A percentile compares a stretch with the other conserved stretches of the same genome.
Conservation (phyloP, 2,329 filamentous ascomycete species). For the Penicillium sp. region DNA sequence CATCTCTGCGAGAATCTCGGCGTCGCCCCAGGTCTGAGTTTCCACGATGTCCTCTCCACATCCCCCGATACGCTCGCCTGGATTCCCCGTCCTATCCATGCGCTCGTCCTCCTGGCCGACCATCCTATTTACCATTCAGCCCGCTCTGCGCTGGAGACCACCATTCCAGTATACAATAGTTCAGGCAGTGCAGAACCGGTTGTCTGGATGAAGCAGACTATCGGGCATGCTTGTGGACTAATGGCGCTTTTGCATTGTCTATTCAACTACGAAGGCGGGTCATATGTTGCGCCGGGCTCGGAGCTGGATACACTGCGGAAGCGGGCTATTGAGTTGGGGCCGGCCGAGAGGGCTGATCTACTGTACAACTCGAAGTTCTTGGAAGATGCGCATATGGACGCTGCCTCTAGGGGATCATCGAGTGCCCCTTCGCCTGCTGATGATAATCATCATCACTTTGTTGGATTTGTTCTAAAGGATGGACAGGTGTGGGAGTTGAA, state of each 20-base stretch:
- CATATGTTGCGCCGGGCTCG: conserved; percentile 49
- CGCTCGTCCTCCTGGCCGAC: conserved; percentile 59
- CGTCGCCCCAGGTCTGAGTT: conserved; percentile 51
- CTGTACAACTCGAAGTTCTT: conserved; percentile 49
- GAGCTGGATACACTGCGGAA: conserved; percentile 51
- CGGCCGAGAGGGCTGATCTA: conserved; percentile 53
- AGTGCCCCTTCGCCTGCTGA: conserved; percentile 21
- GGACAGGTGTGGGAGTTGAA: conserved; percentile 28
- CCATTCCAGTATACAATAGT: conserved; percentile 49
- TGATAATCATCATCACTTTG: conserved; percentile 26
- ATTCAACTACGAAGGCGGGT: conserved; percentile 53
- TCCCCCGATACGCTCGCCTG: conserved; percentile 56
- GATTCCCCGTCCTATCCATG: conserved; percentile 58
- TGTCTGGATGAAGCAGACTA: conserved; percentile 64
- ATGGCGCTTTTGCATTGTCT: conserved; percentile 61
- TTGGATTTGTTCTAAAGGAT: conserved; percentile 26
- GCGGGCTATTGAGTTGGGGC: conserved; percentile 49
- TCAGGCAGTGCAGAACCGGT: conserved; percentile 56
- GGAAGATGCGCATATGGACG: conserved; percentile 32
- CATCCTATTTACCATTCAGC: conserved; percentile 44
- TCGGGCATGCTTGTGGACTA: conserved; percentile 62
- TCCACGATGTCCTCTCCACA: conserved; percentile 60
- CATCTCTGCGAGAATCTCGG: conserved; percentile 55
- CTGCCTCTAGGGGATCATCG: conserved; percentile 21
- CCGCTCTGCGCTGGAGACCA: conserved; percentile 48